These are phyloP conservation scores for Penicillium goetzii DNA, from an alignment of 495 filamentous ascomycete species.

Conservation along the genomic window DNA sequence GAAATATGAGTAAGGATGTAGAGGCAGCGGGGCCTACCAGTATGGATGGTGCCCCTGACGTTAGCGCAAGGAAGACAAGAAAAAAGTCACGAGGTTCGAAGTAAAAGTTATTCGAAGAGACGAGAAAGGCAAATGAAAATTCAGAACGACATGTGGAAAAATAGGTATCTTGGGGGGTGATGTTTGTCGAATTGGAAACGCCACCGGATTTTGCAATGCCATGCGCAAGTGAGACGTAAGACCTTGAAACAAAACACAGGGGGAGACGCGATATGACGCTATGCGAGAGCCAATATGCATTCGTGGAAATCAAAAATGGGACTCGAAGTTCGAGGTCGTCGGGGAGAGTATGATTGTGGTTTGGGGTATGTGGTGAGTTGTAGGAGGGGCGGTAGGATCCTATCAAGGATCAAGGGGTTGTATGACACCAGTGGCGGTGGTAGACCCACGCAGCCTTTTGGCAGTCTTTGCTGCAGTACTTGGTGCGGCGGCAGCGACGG, in stretches of 20 bases:
- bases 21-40: conserved; percentile 8
- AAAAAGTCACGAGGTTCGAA: conserved; percentile 3
- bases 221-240: conserved; percentile 44
- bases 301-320: conserved; percentile 39
- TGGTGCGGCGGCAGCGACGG: conserved; percentile 91
- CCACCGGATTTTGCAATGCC: conserved; percentile 51
- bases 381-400: conserved; percentile 13
- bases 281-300: conserved; percentile 52
- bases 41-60: not conserved
- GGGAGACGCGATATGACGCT: conserved; percentile 43
- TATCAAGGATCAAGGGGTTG: conserved; percentile 58
- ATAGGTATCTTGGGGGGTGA: conserved; percentile 46
- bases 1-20: conserved; percentile 31
- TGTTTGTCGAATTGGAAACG: conserved; percentile 42
- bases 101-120: conserved; percentile 18
- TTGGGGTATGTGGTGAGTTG: not conserved
- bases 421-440: conserved; percentile 94
- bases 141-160: conserved; percentile 42
- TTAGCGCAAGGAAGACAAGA: conserved; percentile 17
- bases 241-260: conserved; percentile 32
- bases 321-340: conserved; percentile 29
- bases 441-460: conserved; percentile 99
- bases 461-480: conserved; percentile 99
- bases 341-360: conserved; percentile 10
- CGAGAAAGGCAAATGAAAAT: conserved; percentile 26